These are phyloP conservation scores for Protomyces macrosporus DNA, from an alignment of 1,139 yeast species.

Conservation along the genomic window DNA sequence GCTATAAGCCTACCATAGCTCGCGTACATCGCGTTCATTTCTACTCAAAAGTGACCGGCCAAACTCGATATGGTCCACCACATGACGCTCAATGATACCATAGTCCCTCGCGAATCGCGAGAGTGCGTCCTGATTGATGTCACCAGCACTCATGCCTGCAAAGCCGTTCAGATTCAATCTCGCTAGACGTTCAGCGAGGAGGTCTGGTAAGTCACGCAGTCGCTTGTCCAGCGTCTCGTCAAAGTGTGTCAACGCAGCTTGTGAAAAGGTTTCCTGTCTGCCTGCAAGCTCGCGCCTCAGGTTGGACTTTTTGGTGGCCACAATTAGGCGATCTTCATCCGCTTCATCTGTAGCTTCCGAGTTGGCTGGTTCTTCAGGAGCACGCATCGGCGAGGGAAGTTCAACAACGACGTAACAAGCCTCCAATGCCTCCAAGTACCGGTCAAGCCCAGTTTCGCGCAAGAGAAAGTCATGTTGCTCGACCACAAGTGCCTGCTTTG, in stretches of 20 bases:
- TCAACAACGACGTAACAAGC: neutral
- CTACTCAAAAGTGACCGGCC: conserved; percentile 35
- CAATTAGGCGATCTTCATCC: neutral
- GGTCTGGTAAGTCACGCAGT: conserved; percentile 40
- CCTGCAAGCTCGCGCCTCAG: conserved; percentile 7
- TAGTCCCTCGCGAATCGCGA: conserved; percentile 38
- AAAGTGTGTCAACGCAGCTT: conserved; percentile 32
- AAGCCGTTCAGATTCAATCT: conserved; percentile 38
- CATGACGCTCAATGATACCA: conserved; percentile 34
- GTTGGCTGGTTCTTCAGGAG: neutral
- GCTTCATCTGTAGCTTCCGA: neutral
- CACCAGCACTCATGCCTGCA: conserved; percentile 33
- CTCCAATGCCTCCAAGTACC: conserved; percentile 25
- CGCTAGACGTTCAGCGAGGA: conserved; percentile 36
- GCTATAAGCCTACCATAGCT: neutral
- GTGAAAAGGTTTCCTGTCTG: conserved; percentile 22
- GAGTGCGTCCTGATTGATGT: conserved; percentile 38
- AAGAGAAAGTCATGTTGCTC: conserved; percentile 35
- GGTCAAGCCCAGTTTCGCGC: conserved; percentile 47
- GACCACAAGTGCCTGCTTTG: conserved; percentile 36
- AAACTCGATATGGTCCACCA: conserved; percentile 33
- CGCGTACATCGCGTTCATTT: conserved; percentile 35
- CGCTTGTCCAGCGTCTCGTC: conserved; percentile 38
- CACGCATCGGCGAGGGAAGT: neutral
- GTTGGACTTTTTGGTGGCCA: conserved; percentile 6